phyloP scores from a whole-genome alignment of 768 basidiomycete species.

The Leccinum uliginosum region DNA sequence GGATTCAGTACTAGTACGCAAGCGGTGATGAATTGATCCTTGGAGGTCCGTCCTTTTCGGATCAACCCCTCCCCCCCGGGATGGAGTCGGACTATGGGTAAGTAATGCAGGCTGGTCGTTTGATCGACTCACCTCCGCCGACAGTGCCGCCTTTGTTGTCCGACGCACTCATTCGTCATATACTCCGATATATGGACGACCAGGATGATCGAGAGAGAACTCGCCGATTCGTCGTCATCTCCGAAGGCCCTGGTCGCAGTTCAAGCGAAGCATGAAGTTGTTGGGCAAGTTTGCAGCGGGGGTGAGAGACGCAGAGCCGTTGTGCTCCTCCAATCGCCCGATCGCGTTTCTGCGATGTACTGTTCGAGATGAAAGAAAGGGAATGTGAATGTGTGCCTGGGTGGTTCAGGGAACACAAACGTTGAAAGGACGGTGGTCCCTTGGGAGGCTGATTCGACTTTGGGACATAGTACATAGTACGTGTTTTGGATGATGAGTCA shows the following conservation, averaged over 20 bases:
- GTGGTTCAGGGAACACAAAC: constrained; percentile 51
- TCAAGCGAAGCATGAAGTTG: constrained; percentile 43
- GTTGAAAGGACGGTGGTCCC: constrained; percentile 29
- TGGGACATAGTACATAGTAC: too few species aligned
- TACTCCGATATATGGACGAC: constrained; percentile 32
- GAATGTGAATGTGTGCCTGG: constrained; percentile 35
- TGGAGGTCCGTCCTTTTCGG: constrained; percentile 44
- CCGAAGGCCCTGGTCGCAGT: constrained; percentile 41
- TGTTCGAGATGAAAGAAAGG: constrained; percentile 21
- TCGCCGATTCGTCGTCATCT: constrained; percentile 28
- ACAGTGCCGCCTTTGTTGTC: constrained; percentile 49
- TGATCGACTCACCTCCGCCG: constrained; percentile 68
- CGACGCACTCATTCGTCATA: constrained; percentile 44
- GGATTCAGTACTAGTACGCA: constrained; percentile 34
- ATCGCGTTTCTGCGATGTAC: constrained; percentile 51
- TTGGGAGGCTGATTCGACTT: constrained; percentile 48
- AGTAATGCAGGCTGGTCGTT: constrained; percentile 79
- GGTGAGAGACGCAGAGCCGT: constrained; percentile 10
- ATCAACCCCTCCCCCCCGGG: too few species aligned
- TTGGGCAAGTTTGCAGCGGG: constrained; percentile 38
- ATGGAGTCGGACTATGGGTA: neutral
- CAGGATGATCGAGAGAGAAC: neutral
- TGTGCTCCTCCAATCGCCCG: too few species aligned
- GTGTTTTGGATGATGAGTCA: too few species aligned
- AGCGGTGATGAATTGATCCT: constrained; percentile 41